These are phyloP conservation scores for Globisporangium canariense DNA, from an alignment of 352 stramenopile genomes.

Conservation along the genomic window DNA sequence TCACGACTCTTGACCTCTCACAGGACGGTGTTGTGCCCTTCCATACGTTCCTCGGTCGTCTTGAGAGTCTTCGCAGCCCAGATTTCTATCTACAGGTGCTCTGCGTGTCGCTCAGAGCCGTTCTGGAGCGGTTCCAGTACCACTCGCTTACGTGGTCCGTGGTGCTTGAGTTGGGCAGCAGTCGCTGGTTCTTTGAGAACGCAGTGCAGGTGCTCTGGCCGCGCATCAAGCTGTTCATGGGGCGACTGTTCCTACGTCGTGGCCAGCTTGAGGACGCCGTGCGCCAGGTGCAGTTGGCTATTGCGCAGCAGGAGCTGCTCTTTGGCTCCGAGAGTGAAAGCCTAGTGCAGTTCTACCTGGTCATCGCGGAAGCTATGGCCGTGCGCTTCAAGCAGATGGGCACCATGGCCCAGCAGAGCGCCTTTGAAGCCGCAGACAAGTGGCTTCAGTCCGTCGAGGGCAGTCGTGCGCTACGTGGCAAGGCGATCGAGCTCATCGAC, in stretches of 20 bases:
- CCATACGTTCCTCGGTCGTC: constrained; percentile 29
- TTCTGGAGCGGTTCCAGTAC: constrained; percentile 12
- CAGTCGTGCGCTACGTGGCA: constrained; percentile 33
- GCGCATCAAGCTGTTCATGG: constrained; percentile 47
- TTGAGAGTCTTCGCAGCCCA: constrained; percentile 20
- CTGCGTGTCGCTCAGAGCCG: constrained; percentile 22
- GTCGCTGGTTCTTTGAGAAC: constrained; percentile 14
- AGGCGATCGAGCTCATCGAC: constrained; percentile 41
- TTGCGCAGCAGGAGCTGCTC: constrained; percentile 40
- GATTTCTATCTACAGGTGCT: constrained; percentile 27
- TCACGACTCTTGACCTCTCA: constrained; percentile 37
- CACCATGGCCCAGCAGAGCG: constrained; percentile 40
- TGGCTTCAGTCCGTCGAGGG: constrained; percentile 58
- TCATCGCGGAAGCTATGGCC: constrained; percentile 45
- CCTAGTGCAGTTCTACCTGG: constrained; percentile 56
- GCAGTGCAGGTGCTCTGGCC: constrained; percentile 30
- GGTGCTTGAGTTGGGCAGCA: constrained; percentile 23
- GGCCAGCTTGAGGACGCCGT: constrained; percentile 60
- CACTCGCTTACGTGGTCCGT: constrained; percentile 32
- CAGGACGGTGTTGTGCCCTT: constrained; percentile 43
- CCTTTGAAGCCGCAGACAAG: constrained; percentile 36
- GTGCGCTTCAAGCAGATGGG: constrained; percentile 52
- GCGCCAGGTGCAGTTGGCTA: constrained; percentile 39
- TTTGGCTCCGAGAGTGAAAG: constrained; percentile 20
- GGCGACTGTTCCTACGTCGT: constrained; percentile 45